Evolutionary conservation across 1,284 basidiomycete genomes (phyloP), one percentile per base, ranked within the genome.

Genomic region (Bondarzewia mesenterica): DNA sequence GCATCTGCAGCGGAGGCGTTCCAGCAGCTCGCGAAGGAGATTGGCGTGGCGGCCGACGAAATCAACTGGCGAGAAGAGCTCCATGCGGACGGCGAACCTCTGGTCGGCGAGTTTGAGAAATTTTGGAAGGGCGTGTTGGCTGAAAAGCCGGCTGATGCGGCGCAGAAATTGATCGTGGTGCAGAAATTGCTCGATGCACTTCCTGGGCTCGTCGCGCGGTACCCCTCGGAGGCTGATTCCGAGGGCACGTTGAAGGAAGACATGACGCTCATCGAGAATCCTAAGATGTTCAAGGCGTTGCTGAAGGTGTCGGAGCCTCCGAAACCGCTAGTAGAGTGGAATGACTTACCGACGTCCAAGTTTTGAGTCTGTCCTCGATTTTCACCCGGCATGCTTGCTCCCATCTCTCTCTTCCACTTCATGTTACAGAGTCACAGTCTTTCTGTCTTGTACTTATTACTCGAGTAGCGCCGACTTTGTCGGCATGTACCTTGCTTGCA

Each of bases 241-340:
- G 69, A 71, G 36, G 74, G 78, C 42, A 64, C 58, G 23, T 62
- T 79, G 25, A 64, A 71, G 46, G 66, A 71, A 2, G 72, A 73
- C 21, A 83, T 79, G 10, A 77, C 78, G 8, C 75, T 74, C 51
- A 80, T 94, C 49, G 64, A 81, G 49, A 85, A 94, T 60, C 64
- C 83, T n/a, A 69, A 77, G 48, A 65, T 61, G 21, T 94, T 94
- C 74, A 93, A 85, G 69, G 73, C 75, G 26, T 60, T 69, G 6
- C 64, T 95, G 42, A 58, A 57, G 46, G 60, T 68, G n/a, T 73
- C 80, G 3, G 67, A 70, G 20, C 66, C 70, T 53, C 74, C 80
- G n/a, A 73, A 68, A 36, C 77, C 84, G 2, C 66, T 86, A 53
- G 77, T 79, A 1, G 65, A 80, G 49, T 87, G 83, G 83, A 76